Evolutionary conservation across 768 basidiomycete genomes (phyloP).

Genomic region (Pseudohyphozyma bogoriensis): DNA sequence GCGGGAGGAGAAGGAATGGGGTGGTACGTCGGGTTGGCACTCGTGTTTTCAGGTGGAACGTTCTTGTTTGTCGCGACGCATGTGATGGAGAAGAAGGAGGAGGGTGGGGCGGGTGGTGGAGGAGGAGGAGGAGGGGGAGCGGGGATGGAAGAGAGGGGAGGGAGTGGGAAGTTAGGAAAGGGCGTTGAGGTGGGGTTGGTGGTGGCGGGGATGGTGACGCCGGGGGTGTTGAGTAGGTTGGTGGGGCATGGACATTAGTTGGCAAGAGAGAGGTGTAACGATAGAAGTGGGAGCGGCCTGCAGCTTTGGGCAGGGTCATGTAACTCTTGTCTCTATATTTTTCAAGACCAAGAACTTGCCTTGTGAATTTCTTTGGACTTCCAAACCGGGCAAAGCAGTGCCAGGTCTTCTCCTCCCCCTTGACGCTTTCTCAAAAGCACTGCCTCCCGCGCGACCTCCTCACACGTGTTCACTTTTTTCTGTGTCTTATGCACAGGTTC

Average conservation of each 20-base stretch:
- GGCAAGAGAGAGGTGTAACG: too few species aligned
- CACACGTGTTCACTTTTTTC: too few species aligned
- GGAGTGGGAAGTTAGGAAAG: constrained; percentile 35
- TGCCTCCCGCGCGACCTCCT: too few species aligned
- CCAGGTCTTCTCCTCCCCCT: too few species aligned
- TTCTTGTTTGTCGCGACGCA: constrained; percentile 87
- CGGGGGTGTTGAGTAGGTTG: constrained; percentile 51
- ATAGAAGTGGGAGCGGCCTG: too few species aligned
- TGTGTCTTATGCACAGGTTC: too few species aligned
- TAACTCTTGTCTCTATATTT: too few species aligned
- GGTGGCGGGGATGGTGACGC: constrained; percentile 59
- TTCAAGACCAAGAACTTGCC: too few species aligned
- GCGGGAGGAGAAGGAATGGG: constrained; percentile 16
- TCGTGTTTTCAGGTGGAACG: constrained; percentile 82
- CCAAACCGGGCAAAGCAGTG: too few species aligned
- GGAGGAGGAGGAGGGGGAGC: neutral
- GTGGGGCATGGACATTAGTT: constrained; percentile 51
- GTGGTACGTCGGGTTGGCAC: constrained; percentile 61
- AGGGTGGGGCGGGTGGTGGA: constrained; percentile 17
- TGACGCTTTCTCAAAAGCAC: too few species aligned
- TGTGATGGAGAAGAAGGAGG: neutral
- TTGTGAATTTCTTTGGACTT: too few species aligned
- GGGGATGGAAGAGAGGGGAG: constrained; percentile 39
- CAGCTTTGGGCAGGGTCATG: too few species aligned
- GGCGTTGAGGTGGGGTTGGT: constrained; percentile 48